Evolutionary conservation across 441 rosid genomes (phyloP).

Genomic region (Euphorbia celastroides): DNA sequence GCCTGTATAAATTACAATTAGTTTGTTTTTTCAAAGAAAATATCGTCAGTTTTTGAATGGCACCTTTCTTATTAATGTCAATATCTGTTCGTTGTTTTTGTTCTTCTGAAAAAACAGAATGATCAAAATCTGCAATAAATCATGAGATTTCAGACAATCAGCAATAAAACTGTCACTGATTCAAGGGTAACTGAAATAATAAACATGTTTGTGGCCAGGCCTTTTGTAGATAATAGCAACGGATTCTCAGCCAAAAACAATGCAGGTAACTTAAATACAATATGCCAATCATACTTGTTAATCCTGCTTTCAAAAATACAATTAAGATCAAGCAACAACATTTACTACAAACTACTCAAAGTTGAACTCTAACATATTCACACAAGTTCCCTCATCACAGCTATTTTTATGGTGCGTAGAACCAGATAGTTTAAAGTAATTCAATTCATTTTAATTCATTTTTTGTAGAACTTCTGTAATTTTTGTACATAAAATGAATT

Average conservation of each 20-base stretch:
- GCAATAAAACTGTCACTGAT: neutral
- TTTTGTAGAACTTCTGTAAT: no score
- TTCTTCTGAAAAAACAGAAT: slow-evolving; percentile 16
- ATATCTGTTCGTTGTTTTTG: slow-evolving; percentile 22
- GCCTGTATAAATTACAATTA: neutral
- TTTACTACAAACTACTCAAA: no score
- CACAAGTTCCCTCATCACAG: no score
- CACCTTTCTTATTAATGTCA: slow-evolving; percentile 2
- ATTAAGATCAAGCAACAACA: no score
- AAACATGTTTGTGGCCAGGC: neutral
- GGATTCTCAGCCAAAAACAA: neutral
- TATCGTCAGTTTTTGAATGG: neutral
- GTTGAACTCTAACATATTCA: no score
- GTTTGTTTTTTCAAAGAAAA: neutral
- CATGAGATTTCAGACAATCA: neutral
- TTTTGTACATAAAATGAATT: no score
- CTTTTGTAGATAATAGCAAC: neutral
- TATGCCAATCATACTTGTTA: neutral
- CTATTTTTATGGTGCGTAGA: no score
- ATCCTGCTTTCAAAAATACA: neutral
- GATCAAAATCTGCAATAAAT: slow-evolving; percentile 23
- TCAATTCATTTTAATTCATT: no score
- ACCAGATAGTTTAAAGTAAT: no score
- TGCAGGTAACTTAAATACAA: neutral
- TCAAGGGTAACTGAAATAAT: slow-evolving; percentile 1